Evolutionary conservation across 257 asterid species (phyloP).

Genomic region (Sherardia arvensis): DNA sequence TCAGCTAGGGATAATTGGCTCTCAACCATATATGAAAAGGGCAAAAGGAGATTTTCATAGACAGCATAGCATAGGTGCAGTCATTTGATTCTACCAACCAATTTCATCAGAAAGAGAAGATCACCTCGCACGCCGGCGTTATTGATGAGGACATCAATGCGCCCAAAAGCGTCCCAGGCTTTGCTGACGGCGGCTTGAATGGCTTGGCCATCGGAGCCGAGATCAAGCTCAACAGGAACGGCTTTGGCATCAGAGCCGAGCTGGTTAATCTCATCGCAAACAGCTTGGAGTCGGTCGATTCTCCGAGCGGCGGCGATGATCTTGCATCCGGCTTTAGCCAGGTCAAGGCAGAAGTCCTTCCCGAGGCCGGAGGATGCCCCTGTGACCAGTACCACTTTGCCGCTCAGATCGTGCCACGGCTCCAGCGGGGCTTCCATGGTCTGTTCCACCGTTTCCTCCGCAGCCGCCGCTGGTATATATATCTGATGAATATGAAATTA

Average conservation of each 20-base stretch:
- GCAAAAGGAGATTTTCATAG: background rate
- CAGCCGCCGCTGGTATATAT: background rate
- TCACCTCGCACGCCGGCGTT: conserved; percentile 60
- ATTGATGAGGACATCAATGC: conserved; percentile 50
- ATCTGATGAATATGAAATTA: background rate
- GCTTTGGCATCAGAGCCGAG: conserved; percentile 14
- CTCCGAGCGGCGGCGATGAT: conserved; percentile 4
- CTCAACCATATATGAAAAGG: background rate
- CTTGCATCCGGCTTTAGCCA: conserved; percentile 8
- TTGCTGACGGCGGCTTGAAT: conserved; percentile 36
- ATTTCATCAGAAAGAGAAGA: background rate
- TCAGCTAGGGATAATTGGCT: background rate
- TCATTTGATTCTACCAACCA: background rate
- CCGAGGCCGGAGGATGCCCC: conserved; percentile 7
- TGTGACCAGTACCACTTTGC: conserved; percentile 1
- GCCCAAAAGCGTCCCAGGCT: conserved; percentile 62
- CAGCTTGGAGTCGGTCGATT: background rate
- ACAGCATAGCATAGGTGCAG: too few relatives aligned
- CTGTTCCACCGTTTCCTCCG: background rate
- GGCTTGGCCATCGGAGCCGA: conserved; percentile 21
- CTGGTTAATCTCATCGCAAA: conserved; percentile 7
- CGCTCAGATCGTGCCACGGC: conserved; percentile 5
- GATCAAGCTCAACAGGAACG: conserved; percentile 47
- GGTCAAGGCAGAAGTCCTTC: conserved; percentile 1
- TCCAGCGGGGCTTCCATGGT: background rate